Conservation (phyloP, 352 stramenopile species). For the Pythium utonaiense region DNA sequence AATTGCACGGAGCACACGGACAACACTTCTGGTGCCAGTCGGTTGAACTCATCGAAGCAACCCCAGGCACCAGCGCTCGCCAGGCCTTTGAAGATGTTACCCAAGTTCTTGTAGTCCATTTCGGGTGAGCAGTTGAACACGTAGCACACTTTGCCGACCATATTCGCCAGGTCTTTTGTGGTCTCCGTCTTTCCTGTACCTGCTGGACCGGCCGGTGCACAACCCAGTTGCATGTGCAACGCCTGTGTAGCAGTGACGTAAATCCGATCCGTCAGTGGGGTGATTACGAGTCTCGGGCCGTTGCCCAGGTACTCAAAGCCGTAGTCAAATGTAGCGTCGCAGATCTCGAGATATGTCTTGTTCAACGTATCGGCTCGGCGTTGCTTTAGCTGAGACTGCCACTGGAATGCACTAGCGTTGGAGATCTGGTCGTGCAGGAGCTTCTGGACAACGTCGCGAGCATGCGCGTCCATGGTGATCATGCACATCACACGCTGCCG, state of each 20-base stretch:
- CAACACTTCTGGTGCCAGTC: constrained; percentile 89
- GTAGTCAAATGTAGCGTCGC: constrained; percentile 91
- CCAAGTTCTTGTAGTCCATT: constrained; percentile 95
- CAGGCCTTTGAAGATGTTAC: constrained; percentile 95
- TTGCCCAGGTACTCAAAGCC: constrained; percentile 96
- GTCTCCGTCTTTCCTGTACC: constrained; percentile 95
- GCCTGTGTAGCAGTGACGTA: constrained; percentile 95
- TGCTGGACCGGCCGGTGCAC: constrained; percentile 85
- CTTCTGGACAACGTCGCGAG: constrained; percentile 90
- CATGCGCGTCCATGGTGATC: constrained; percentile 94
- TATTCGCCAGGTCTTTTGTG: constrained; percentile 93
- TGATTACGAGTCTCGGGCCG: constrained; percentile 91
- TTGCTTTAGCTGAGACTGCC: constrained; percentile 93
- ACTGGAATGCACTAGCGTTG: constrained; percentile 79
- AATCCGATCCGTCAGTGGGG: constrained; percentile 92
- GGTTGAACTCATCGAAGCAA: constrained; percentile 97
- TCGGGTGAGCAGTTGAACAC: constrained; percentile 95
- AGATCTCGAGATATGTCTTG: constrained; percentile 83
- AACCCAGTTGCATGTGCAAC: constrained; percentile 95
- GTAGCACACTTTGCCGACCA: constrained; percentile 93
- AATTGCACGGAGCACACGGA: constrained; percentile 93
- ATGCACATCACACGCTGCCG: constrained; percentile 92
- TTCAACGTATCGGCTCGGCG: constrained; percentile 40
- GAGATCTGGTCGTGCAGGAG: constrained; percentile 86
- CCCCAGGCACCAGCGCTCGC: constrained; percentile 92